A percentile compares a stretch with the other conserved stretches of the same genome.
phyloP scores from a whole-genome alignment of 345 rosid genomes.

The Diplotaxis tenuifolia region DNA sequence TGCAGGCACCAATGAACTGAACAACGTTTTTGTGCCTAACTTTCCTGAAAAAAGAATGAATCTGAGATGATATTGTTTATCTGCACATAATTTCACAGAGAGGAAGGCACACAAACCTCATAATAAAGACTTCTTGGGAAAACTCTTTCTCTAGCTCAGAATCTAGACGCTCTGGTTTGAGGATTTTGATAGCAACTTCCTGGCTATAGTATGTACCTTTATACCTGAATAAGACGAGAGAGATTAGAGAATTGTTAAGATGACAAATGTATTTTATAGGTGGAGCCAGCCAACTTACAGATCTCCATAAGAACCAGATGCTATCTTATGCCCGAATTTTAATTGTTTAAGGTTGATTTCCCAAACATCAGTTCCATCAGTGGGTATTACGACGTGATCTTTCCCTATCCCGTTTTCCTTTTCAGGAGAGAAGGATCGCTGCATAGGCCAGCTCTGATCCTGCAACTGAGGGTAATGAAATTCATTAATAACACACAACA shows the following conservation, averaged over 20 bases:
- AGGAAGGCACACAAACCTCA: conserved; percentile 59
- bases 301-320: conserved; percentile 96
- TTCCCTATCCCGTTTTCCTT: conserved; percentile 44
- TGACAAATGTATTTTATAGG: conserved; percentile 17
- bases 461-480: conserved; percentile 36
- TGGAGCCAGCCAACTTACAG: conserved; percentile 57
- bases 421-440: conserved; percentile 49
- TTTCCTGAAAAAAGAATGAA: conserved; percentile 54
- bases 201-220: conserved; percentile 92
- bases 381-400: conserved; percentile 73
- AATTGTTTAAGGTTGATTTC: conserved; percentile 73
- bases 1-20: conserved; percentile 97
- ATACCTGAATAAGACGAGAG: conserved; percentile 50
- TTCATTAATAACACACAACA: conserved; percentile 2
- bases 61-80: conserved; percentile 11
- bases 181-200: conserved; percentile 95
- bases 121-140: conserved; percentile 92
- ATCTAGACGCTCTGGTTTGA: conserved; percentile 83
- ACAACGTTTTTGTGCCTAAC: conserved; percentile 96
- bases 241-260: background rate
- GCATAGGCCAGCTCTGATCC: conserved; percentile 58
- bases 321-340: conserved; percentile 77
- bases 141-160: conserved; percentile 86
- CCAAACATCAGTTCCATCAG: conserved; percentile 96
- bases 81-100: conserved; percentile 11